Conservation (phyloP, 1,284 basidiomycete genomes). For the Cronartium ribicola region DNA sequence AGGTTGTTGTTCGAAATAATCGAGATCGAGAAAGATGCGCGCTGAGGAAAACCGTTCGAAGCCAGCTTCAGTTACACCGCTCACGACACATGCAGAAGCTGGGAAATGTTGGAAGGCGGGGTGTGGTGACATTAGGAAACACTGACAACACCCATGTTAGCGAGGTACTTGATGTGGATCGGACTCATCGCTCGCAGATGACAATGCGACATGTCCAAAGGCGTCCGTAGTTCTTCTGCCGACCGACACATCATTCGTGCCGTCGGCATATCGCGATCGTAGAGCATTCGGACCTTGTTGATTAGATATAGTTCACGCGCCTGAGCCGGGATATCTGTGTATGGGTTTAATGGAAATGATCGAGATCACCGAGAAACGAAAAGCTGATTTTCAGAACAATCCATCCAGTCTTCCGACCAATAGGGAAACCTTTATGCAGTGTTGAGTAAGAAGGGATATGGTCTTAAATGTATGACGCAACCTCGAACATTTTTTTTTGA, state of each 20-base stretch:
- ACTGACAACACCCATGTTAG: slow-evolving; percentile 57
- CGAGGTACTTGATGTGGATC: slow-evolving; percentile 69
- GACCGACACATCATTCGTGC: slow-evolving; percentile 69
- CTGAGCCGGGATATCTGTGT: slow-evolving; percentile 59
- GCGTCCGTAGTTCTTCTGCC: slow-evolving; percentile 65
- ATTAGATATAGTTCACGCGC: slow-evolving; percentile 59
- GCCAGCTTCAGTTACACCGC: slow-evolving; percentile 51
- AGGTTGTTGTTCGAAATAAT: slow-evolving; percentile 76
- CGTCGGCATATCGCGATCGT: slow-evolving; percentile 71
- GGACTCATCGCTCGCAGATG: slow-evolving; percentile 84
- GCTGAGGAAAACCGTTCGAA: slow-evolving; percentile 7
- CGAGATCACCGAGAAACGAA: background rate
- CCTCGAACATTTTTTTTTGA: no score
- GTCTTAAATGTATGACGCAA: no score
- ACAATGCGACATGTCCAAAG: slow-evolving; percentile 82
- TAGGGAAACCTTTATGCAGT: background rate
- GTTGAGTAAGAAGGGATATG: background rate
- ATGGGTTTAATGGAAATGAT: background rate
- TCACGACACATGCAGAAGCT: slow-evolving; percentile 12
- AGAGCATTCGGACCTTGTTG: slow-evolving; percentile 76
- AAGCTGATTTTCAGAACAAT: background rate
- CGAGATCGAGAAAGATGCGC: slow-evolving; percentile 56
- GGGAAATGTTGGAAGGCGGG: slow-evolving; percentile 15
- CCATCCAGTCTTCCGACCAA: background rate
- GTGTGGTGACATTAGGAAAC: slow-evolving; percentile 21